Conservation (phyloP, 148 eudicot species). For the Vaccinium vitisidaea region DNA sequence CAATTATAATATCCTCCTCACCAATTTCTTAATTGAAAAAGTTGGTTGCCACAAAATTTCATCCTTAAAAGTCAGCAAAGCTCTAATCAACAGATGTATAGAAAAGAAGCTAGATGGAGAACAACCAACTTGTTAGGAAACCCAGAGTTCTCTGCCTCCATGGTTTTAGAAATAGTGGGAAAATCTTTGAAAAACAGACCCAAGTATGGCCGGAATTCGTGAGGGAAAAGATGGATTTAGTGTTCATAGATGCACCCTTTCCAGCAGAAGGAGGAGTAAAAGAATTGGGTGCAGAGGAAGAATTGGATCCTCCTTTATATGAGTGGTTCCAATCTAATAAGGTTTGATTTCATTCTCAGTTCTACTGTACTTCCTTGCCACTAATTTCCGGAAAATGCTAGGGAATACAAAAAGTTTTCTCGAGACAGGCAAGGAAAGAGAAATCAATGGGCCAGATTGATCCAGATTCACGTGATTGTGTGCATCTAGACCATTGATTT, state of each 20-base stretch:
- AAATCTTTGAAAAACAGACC: slow-evolving; percentile 11
- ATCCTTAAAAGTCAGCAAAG: too few species aligned
- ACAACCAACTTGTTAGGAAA: slow-evolving; percentile 13
- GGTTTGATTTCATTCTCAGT: not conserved
- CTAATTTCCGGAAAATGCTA: not conserved
- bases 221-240: slow-evolving; percentile 21
- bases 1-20: too few species aligned
- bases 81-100: not conserved
- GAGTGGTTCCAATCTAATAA: slow-evolving; percentile 23
- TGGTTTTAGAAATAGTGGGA: slow-evolving; percentile 23
- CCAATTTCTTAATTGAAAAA: too few species aligned
- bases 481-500: too few species aligned
- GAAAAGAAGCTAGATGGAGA: not conserved
- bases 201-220: slow-evolving; percentile 26
- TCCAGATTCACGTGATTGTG: too few species aligned
- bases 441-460: too few species aligned
- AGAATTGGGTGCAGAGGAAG: slow-evolving; percentile 12
- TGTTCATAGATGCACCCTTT: slow-evolving; percentile 31
- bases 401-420: too few species aligned
- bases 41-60: too few species aligned
- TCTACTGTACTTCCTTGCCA: not conserved
- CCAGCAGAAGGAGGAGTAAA: not conserved
- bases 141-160: slow-evolving; percentile 33
- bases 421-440: too few species aligned
- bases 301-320: slow-evolving; percentile 28